Base-by-base conservation (phyloP, 176 grass and related monocot genomes). In the Musa schizocarpa region DNA sequence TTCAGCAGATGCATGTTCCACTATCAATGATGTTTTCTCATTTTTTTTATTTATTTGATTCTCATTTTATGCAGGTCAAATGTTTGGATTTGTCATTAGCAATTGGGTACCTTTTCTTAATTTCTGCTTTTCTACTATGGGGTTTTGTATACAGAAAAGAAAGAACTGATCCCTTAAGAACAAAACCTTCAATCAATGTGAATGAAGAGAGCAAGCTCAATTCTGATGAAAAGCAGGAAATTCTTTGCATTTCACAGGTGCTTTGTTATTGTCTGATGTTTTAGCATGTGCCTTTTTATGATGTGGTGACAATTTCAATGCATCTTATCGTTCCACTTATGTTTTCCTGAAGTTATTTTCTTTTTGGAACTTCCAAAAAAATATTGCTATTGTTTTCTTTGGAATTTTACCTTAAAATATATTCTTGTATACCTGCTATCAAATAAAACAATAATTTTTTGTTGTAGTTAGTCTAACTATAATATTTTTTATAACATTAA, bases 21-120 rank as follows among this genome's bases (percentile, higher is more conserved):
- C 74, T 16, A 25, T 82, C 67, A 65, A 72, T 43, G 43, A n/a
- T 11, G 73, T 54, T 25, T 11, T 22, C 17, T 65, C 20, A 14
- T 27, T 27, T 12, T 54, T 58, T 24, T 75, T 23, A 43, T 43
- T 43, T 79, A 59, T 77, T 20, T 16, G 63, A 52, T 26, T 63
- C 86, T 58, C 51, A 71, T 87, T 75, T 83, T 81, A 62, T 81
- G 87, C 90, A 99, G 95, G 88, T 86, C 77, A 91, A 88, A 89
- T 99, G 95, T 84, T 88, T 99, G 86, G 90, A 94, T 76, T 94
- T 99, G 63, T 99, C 88, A 82, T 76, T 99, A 76, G 80, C 77
- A 75, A 66, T 94, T 81, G 76, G 79, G 26, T 99, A 87, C 78
- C 75, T 93, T 73, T 85, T 66, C 0, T 79, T 89, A 29, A 9